A percentile compares a stretch with the other conserved stretches of the same genome.
These are phyloP conservation scores for Russula vinacea DNA, from an alignment of 768 basidiomycete genomes.

Conservation along the genomic window DNA sequence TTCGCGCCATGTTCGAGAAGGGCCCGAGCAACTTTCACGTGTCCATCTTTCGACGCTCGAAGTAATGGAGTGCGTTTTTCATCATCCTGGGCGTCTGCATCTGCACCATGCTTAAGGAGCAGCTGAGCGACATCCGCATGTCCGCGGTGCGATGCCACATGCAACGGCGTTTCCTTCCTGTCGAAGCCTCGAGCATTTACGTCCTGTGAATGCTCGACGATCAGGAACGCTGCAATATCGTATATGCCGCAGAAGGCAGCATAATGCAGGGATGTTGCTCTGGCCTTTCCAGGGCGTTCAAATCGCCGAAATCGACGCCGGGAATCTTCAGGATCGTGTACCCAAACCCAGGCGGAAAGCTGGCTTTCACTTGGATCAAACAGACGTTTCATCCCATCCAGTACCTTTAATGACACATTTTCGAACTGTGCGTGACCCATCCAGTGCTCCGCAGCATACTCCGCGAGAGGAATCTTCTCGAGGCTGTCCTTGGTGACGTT, in stretches of 20 bases:
- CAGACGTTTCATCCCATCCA: background rate
- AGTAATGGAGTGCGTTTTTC: background rate
- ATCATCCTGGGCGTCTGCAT: background rate
- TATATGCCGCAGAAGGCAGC: background rate
- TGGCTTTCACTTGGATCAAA: background rate
- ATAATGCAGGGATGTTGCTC: background rate
- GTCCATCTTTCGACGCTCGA: background rate
- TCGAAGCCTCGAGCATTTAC: background rate
- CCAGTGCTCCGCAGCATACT: background rate
- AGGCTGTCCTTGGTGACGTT: background rate
- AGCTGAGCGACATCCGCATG: too few species aligned
- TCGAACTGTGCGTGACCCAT: background rate
- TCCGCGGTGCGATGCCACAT: background rate
- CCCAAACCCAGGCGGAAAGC: background rate
- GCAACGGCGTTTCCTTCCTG: background rate
- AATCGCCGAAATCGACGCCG: background rate
- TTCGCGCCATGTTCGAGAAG: constrained; percentile 2
- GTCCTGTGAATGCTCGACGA: background rate
- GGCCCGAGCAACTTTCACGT: background rate
- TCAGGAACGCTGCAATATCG: background rate
- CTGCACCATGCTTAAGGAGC: background rate
- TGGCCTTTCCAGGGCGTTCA: background rate
- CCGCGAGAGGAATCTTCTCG: background rate
- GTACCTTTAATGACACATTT: background rate
- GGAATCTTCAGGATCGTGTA: background rate